Evolutionary conservation across 768 basidiomycete species (phyloP).

Genomic region (Lentinula sp.): DNA sequence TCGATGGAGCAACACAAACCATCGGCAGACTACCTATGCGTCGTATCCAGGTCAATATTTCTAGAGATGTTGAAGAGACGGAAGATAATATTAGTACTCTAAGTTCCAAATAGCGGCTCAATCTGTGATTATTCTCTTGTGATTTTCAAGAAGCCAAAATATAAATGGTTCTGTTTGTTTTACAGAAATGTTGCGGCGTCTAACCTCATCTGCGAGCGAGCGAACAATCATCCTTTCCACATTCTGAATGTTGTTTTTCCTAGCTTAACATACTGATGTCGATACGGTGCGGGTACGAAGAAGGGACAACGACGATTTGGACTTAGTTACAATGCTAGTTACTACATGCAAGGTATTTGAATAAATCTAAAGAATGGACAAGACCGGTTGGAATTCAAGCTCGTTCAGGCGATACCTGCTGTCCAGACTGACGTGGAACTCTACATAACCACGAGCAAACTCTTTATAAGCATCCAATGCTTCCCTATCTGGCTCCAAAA

Average conservation of each 20-base stretch:
- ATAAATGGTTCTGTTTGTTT: no score
- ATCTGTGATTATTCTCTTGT: background rate
- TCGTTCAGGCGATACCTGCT: background rate
- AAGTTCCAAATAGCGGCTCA: background rate
- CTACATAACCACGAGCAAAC: conserved; percentile 15
- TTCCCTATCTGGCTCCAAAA: conserved; percentile 12
- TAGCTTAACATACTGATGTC: no score
- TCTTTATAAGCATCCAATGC: conserved; percentile 13
- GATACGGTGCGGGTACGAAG: no score
- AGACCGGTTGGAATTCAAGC: background rate
- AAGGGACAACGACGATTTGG: no score
- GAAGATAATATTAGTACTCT: background rate
- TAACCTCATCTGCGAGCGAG: no score
- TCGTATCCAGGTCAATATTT: conserved; percentile 4
- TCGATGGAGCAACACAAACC: background rate
- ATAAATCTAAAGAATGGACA: no score
- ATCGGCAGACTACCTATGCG: conserved; percentile 8
- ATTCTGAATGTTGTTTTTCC: no score
- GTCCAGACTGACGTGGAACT: conserved; percentile 9
- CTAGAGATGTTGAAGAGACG: background rate
- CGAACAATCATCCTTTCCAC: no score
- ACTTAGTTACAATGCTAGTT: no score
- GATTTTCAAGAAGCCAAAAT: no score
- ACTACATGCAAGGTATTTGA: no score
- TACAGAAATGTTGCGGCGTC: no score